Evolutionary conservation across 2,329 filamentous ascomycete species (phyloP).

Genomic region (Colletotrichum theobromicola): DNA sequence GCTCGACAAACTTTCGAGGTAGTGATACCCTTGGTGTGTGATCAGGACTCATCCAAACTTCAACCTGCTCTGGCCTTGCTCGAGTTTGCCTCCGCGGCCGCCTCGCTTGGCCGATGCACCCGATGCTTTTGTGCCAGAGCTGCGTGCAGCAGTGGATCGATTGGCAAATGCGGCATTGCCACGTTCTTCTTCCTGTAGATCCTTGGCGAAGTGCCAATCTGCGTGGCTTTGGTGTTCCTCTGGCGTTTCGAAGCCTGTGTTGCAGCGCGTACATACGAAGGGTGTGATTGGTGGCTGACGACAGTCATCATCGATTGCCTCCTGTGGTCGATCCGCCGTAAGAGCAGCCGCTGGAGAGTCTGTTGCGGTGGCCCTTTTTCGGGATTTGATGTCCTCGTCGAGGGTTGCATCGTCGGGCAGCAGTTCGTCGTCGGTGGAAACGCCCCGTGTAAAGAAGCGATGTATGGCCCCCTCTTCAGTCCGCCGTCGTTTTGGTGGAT

Average conservation of each 20-base stretch:
- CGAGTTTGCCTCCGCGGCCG: conserved; percentile 39
- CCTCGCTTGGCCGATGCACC: conserved; percentile 45
- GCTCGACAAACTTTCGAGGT: conserved; percentile 14
- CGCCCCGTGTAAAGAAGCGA: conserved; percentile 59
- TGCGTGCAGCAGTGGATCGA: conserved; percentile 36
- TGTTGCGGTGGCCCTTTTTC: conserved; percentile 21
- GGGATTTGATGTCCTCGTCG: not conserved
- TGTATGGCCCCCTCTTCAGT: conserved; percentile 57
- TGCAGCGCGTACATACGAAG: conserved; percentile 69
- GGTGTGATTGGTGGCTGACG: conserved; percentile 38
- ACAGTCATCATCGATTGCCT: not conserved
- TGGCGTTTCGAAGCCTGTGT: conserved; percentile 58
- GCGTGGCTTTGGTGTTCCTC: conserved; percentile 76
- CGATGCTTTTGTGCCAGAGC: conserved; percentile 30
- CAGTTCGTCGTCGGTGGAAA: conserved; percentile 33
- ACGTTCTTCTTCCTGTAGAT: conserved; percentile 73
- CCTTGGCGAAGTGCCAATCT: conserved; percentile 94
- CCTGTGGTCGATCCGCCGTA: not conserved
- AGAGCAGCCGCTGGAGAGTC: not conserved
- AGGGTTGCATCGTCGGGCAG: conserved; percentile 24
- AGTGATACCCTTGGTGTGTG: not conserved
- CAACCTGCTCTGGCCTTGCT: conserved; percentile 66
- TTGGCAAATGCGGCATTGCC: conserved; percentile 50
- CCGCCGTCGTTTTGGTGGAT: conserved; percentile 45
- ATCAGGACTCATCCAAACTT: conserved; percentile 56